These are phyloP conservation scores for Didymella pinodella DNA, from an alignment of 2,329 filamentous ascomycete genomes.

Conservation along the genomic window DNA sequence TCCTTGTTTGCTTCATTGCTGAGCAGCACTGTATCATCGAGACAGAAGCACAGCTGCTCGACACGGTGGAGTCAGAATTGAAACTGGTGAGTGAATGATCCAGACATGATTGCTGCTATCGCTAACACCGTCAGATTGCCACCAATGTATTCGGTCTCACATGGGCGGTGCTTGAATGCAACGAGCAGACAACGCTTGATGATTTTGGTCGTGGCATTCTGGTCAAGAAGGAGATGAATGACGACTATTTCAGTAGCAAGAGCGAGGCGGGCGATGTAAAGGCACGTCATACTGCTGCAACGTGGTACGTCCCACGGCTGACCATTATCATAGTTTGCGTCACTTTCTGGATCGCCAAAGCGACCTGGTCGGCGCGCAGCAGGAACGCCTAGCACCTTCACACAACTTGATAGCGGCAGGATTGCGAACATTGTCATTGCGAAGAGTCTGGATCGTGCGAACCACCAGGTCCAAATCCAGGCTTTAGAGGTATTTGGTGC, in stretches of 20 bases:
- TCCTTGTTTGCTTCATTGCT: conserved; percentile 80
- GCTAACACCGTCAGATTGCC: conserved; percentile 63
- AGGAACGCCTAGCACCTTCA: conserved; percentile 44
- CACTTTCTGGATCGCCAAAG: conserved; percentile 29
- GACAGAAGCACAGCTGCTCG: conserved; percentile 67
- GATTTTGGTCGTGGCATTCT: conserved; percentile 79
- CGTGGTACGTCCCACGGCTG: conserved; percentile 5
- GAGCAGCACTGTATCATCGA: conserved; percentile 90
- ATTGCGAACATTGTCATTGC: conserved; percentile 87
- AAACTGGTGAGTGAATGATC: conserved; percentile 63
- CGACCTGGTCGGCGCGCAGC: conserved; percentile 37
- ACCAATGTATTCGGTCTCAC: conserved; percentile 75
- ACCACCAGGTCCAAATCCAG: conserved; percentile 83
- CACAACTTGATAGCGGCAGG: conserved; percentile 57
- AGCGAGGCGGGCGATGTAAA: conserved; percentile 6
- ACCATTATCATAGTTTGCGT: conserved; percentile 26
- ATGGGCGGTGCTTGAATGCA: conserved; percentile 75
- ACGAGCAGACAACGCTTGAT: conserved; percentile 76
- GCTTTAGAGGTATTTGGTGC: conserved; percentile 61
- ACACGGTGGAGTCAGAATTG: conserved; percentile 77
- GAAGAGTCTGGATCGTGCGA: conserved; percentile 77
- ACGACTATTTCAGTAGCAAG: conserved; percentile 35
- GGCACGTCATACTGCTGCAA: neutral
- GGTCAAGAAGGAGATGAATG: conserved; percentile 43
- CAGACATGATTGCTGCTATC: neutral